Base-by-base conservation (phyloP, 2,329 filamentous ascomycete species). In the Purpureocillium lavendulum region DNA sequence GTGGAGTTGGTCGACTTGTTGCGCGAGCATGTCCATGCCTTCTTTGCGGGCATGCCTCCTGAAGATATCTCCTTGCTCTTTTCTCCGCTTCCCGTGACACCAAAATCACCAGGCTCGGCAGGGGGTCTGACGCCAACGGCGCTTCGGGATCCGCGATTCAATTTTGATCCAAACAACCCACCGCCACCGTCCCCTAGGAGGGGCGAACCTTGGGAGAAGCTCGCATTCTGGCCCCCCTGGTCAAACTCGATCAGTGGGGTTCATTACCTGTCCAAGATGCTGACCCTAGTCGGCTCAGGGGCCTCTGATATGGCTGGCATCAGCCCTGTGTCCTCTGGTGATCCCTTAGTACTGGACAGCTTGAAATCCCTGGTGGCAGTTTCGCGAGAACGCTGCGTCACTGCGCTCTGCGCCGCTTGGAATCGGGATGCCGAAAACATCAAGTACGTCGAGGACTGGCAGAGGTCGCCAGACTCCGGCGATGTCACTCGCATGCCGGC, bases 211-310 rank as follows among this genome's bases (percentile, higher is more conserved):
- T 97, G 88, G 87, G 92, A 97, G 55, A 84, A 90, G 64, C 79
- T 92, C 59, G 90, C 89, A 0, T 98, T 97, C 61, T 97, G 90
- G 89, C 89, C 90, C 4, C 92, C 90, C 0, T 83, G 85, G 64
- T 85, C 88, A 2, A 97, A 96, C 55, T 89, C 89, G 0, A 67
- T 97, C 17, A 94, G 88, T 42, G 90, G 86, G n/a, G 86, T 90
- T 2, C 79, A 94, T 58, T 96, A 94, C 54, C 72, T 98, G 5
- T 80, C 84, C 37, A 87, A 84, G 57, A 82, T 92, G 57, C 69
- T 97, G 16, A 71, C 80, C 1, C 69, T 96, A 3, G 78, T 98
- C 4, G 88, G 90, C n/a, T 83, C 83, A 2, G 89, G 85, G 3
- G 86, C 87, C 2, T 84, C 84, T 21, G 89, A 96, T 54, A 82